Percentiles rank a stretch among this genome's conserved stretches.
Evolutionary conservation across 805 yeast genomes (phyloP).

Genomic region (Kuraishia cidri): DNA sequence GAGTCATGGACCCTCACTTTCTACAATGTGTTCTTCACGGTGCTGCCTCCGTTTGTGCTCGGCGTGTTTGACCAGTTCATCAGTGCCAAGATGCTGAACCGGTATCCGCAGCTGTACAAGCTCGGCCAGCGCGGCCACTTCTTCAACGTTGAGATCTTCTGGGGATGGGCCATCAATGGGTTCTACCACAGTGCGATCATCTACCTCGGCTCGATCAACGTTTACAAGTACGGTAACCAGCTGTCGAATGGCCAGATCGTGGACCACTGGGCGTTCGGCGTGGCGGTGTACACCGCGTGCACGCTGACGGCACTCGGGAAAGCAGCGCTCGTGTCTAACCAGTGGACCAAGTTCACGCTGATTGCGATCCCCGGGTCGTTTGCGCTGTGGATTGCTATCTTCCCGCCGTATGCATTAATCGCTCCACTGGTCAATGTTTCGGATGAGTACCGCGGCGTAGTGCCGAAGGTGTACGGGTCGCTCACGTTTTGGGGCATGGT

Average conservation of each 20-base stretch:
- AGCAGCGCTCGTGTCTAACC: conserved; percentile 84
- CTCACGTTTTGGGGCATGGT: conserved; percentile 77
- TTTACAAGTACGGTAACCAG: conserved; percentile 61
- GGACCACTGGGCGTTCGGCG: conserved; percentile 95
- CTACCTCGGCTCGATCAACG: conserved; percentile 61
- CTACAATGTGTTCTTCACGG: conserved; percentile 91
- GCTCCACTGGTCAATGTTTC: conserved; percentile 84
- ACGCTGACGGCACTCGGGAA: conserved; percentile 86
- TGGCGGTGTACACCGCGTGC: conserved; percentile 80
- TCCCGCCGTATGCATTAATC: conserved; percentile 78
- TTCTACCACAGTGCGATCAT: conserved; percentile 88
- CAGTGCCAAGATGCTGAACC: conserved; percentile 77
- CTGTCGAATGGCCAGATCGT: conserved; percentile 61
- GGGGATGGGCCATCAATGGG: conserved; percentile 97
- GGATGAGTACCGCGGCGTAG: conserved; percentile 73
- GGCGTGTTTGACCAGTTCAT: conserved; percentile 97
- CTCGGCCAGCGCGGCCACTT: conserved; percentile 85
- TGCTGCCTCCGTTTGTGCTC: conserved; percentile 88
- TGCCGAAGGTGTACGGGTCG: conserved; percentile 68
- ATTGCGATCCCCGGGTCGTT: conserved; percentile 95
- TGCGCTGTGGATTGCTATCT: conserved; percentile 70
- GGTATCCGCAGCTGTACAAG: conserved; percentile 89
- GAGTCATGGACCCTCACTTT: conserved; percentile 98
- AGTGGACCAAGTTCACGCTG: conserved; percentile 92
- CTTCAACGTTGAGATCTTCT: conserved; percentile 84